Conservation (phyloP, 208 protist species). For the Wallacemonas sp. region DNA sequence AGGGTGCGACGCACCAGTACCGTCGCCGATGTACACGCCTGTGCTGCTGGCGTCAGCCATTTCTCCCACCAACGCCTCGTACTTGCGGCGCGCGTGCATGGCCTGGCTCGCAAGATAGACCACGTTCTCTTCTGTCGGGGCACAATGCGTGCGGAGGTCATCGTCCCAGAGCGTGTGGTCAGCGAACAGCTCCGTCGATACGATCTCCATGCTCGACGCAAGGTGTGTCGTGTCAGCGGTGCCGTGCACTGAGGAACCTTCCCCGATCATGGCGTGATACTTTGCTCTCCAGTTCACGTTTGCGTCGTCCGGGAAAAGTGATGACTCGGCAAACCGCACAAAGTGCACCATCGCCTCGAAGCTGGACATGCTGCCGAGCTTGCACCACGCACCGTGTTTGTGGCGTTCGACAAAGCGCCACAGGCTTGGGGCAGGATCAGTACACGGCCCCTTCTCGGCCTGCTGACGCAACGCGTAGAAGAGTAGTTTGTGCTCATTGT, state of each 20-base stretch:
- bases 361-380: constrained; percentile 56
- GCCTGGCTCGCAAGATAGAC: constrained; percentile 48
- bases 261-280: neutral
- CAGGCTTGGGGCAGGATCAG: constrained; percentile 46
- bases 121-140: constrained; percentile 45
- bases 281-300: constrained; percentile 7
- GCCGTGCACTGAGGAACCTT: neutral
- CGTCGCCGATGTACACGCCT: no score
- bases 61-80: neutral
- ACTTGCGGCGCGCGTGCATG: constrained; percentile 39
- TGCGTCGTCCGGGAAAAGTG: constrained; percentile 10
- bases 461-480: constrained; percentile 81
- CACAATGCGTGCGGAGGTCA: constrained; percentile 42
- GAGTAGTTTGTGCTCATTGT: constrained; percentile 58
- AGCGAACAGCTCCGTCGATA: neutral
- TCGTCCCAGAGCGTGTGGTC: constrained; percentile 31
- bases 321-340: constrained; percentile 49
- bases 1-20: no score
- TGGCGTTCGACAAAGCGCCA: constrained; percentile 63
- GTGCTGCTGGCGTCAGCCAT: neutral
- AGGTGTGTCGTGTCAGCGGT: neutral
- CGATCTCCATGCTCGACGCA: neutral
- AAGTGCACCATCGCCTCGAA: constrained; percentile 91
- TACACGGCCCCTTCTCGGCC: constrained; percentile 70
- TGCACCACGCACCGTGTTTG: constrained; percentile 78